Conservation (phyloP, 441 rosid genomes). For the Biscutella auriculata region DNA sequence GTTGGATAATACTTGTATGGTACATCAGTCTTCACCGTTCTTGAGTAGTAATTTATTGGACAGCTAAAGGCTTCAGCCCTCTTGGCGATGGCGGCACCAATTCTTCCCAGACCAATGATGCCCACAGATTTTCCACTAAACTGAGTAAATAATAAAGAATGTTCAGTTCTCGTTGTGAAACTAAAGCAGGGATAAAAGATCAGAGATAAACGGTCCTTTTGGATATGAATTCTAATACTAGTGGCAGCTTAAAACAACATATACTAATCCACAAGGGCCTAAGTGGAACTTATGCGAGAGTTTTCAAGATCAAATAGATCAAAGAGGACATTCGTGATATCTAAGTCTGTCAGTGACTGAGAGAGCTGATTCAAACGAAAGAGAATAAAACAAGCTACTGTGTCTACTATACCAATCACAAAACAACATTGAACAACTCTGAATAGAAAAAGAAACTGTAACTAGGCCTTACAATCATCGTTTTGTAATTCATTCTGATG, state of each 20-base stretch:
- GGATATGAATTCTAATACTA: neutral
- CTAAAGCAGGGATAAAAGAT: neutral
- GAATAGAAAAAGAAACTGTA: no score
- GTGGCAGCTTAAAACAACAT: neutral
- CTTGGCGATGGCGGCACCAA: slow-evolving; percentile 51
- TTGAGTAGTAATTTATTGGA: slow-evolving; percentile 40
- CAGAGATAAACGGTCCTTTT: neutral
- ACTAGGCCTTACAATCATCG: neutral
- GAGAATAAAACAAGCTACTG: neutral
- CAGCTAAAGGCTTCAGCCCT: slow-evolving; percentile 58
- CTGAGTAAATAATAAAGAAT: slow-evolving; percentile 22
- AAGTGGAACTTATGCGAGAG: no score
- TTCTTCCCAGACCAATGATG: slow-evolving; percentile 56
- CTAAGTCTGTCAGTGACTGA: no score
- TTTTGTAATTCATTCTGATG: no score
- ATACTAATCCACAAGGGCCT: neutral
- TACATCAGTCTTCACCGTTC: slow-evolving; percentile 29
- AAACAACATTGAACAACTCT: no score
- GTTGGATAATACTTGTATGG: slow-evolving; percentile 39
- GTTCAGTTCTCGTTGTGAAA: neutral
- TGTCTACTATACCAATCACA: neutral
- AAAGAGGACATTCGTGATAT: no score
- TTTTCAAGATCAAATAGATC: no score
- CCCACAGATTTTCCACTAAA: slow-evolving; percentile 54
- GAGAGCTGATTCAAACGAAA: no score